A percentile compares a stretch with the other conserved stretches of the same genome.
These are phyloP conservation scores for Haematococcus sp. DNA, from an alignment of 139 green algal genomes.

Conservation along the genomic window DNA sequence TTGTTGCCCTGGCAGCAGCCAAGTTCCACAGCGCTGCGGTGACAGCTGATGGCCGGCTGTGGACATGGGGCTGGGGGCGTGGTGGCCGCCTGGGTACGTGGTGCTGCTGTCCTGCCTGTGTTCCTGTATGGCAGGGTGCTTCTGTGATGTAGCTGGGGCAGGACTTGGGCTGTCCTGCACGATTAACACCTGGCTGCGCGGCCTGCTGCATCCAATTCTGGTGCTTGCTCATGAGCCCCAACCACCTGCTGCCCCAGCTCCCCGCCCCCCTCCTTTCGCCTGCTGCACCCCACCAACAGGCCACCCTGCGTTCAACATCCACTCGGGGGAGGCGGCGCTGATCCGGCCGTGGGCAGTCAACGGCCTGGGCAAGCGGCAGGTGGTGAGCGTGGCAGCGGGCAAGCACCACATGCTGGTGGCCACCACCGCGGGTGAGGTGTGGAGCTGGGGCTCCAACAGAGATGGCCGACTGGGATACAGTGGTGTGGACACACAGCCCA, in stretches of 20 bases:
- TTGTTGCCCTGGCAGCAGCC: constrained; percentile 49
- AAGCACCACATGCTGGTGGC: constrained; percentile 89
- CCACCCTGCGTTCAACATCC: constrained; percentile 79
- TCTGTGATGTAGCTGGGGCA: too few relatives aligned
- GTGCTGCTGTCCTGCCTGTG: neutral
- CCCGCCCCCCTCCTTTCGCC: neutral
- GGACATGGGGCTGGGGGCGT: constrained; percentile 85
- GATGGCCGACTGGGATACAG: constrained; percentile 74
- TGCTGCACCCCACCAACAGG: constrained; percentile 25
- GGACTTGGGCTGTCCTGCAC: too few relatives aligned
- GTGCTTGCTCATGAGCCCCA: too few relatives aligned
- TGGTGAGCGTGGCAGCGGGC: constrained; percentile 56
- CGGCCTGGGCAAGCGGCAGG: constrained; percentile 35
- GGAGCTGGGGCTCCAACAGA: constrained; percentile 71
- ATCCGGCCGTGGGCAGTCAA: constrained; percentile 50
- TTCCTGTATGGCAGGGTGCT: too few relatives aligned
- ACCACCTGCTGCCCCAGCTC: neutral
- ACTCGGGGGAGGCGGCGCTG: constrained; percentile 72
- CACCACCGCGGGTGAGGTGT: constrained; percentile 76
- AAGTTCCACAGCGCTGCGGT: constrained; percentile 90
- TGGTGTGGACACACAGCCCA: constrained; percentile 72
- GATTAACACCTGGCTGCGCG: too few relatives aligned
- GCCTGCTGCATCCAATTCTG: too few relatives aligned
- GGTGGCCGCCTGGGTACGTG: constrained; percentile 76
- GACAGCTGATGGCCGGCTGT: constrained; percentile 63